Evolutionary conservation across 176 grass and related monocot genomes (phyloP).

Genomic region (Alloteropsis semialata): DNA sequence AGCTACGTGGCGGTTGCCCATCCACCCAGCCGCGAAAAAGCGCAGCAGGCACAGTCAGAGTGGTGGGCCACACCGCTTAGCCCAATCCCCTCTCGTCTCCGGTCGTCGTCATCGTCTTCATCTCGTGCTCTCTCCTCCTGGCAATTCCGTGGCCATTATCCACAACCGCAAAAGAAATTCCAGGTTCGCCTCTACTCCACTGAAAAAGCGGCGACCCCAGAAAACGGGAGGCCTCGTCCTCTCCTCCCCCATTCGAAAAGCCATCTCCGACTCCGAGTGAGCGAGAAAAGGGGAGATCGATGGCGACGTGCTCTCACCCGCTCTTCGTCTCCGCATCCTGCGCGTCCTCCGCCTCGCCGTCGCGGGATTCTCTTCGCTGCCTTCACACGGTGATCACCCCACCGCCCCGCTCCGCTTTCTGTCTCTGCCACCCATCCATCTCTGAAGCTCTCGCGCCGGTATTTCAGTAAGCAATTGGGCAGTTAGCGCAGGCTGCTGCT

Average conservation of each 20-base stretch:
- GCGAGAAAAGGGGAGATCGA: neutral
- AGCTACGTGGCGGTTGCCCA: neutral
- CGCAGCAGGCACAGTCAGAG: neutral
- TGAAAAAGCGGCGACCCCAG: constrained; percentile 16
- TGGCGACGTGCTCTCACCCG: constrained; percentile 46
- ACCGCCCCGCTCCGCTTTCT: neutral
- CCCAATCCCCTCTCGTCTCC: neutral
- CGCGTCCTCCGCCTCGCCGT: constrained; percentile 16
- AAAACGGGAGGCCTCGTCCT: neutral
- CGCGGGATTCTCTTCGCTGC: constrained; percentile 1
- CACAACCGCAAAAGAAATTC: neutral
- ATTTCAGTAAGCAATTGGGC: neutral
- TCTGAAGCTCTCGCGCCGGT: neutral
- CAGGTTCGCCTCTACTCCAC: neutral
- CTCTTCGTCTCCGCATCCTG: constrained; percentile 28
- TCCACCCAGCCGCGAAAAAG: neutral
- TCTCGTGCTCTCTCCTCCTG: neutral
- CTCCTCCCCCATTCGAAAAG: neutral
- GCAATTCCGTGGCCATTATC: constrained; percentile 26
- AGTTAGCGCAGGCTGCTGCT: too few species aligned
- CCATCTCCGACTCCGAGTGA: neutral
- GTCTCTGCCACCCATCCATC: neutral
- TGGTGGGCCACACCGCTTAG: neutral
- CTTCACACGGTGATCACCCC: constrained; percentile 17
- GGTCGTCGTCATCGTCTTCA: too few species aligned